A percentile compares a stretch with the other conserved stretches of the same genome.
Conservation (phyloP, 176 grass and related monocot species). For the Carex parvula region DNA sequence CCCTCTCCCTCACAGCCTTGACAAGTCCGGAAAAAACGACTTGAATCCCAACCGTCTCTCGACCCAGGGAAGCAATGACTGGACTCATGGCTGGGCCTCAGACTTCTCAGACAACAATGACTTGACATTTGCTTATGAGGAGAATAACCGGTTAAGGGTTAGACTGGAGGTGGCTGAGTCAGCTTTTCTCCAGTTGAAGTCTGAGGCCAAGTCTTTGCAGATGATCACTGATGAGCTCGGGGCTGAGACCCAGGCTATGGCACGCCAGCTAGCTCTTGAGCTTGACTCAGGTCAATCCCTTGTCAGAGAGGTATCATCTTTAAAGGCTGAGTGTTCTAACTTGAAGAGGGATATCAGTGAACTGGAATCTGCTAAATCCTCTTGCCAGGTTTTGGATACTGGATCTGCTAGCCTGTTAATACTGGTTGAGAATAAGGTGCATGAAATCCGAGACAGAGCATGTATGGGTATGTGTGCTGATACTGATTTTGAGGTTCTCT, state of each 20-base stretch:
- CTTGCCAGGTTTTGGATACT: slow-evolving; percentile 36
- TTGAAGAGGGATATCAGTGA: slow-evolving; percentile 77
- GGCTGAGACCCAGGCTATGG: slow-evolving; percentile 62
- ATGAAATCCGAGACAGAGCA: slow-evolving; percentile 82
- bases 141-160: slow-evolving; percentile 62
- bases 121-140: slow-evolving; percentile 59
- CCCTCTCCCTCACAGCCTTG: slow-evolving; percentile 35
- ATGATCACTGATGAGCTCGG: slow-evolving; percentile 64
- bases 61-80: slow-evolving; percentile 71
- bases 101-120: slow-evolving; percentile 55
- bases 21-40: slow-evolving; percentile 46
- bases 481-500: slow-evolving; percentile 75
- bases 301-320: slow-evolving; percentile 58
- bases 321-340: slow-evolving; percentile 74
- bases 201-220: slow-evolving; percentile 70
- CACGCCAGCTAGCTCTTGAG: slow-evolving; percentile 64
- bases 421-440: slow-evolving; percentile 78
- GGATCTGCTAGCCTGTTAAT: slow-evolving; percentile 45
- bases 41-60: slow-evolving; percentile 44
- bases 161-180: slow-evolving; percentile 87
- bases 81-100: slow-evolving; percentile 63
- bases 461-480: slow-evolving; percentile 63
- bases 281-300: slow-evolving; percentile 77
- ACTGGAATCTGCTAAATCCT: slow-evolving; percentile 60
- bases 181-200: slow-evolving; percentile 83